Percentiles rank a stretch among this genome's conserved stretches.
phyloP scores from a whole-genome alignment of 2,329 filamentous ascomycete species.

The Esteya vermicola region DNA sequence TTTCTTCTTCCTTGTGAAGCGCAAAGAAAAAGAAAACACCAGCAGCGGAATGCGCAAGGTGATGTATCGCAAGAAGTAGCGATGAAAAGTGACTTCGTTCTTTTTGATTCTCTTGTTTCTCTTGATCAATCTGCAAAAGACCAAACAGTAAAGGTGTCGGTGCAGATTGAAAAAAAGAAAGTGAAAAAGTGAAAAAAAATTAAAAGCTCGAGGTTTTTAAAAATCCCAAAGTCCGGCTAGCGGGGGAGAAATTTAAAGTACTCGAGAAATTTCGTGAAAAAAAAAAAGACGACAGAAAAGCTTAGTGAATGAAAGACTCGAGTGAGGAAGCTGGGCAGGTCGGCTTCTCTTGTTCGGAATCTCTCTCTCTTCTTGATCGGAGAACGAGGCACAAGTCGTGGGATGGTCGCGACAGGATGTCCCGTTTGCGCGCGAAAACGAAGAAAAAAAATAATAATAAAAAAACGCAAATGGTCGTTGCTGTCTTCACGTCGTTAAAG shows the following conservation, averaged over 20 bases:
- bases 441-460: neutral
- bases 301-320: too few species aligned
- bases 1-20: conserved; percentile 2
- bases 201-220: neutral
- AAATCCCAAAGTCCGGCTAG: neutral
- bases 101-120: too few species aligned
- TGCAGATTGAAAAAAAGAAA: neutral
- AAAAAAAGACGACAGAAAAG: neutral
- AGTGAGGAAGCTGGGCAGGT: too few species aligned
- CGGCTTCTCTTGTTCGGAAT: too few species aligned
- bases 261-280: neutral
- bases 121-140: too few species aligned
- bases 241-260: neutral
- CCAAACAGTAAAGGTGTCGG: neutral
- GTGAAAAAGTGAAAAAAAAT: neutral
- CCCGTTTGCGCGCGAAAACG: too few species aligned
- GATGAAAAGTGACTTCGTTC: too few species aligned
- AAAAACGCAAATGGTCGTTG: too few species aligned
- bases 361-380: too few species aligned
- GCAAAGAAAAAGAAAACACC: neutral
- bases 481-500: too few species aligned
- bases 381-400: neutral
- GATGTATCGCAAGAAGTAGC: too few species aligned
- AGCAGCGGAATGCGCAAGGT: neutral
- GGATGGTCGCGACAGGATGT: too few species aligned